Evolutionary conservation across 208 protist genomes (phyloP).

Genomic region (Lotmaria passim): DNA sequence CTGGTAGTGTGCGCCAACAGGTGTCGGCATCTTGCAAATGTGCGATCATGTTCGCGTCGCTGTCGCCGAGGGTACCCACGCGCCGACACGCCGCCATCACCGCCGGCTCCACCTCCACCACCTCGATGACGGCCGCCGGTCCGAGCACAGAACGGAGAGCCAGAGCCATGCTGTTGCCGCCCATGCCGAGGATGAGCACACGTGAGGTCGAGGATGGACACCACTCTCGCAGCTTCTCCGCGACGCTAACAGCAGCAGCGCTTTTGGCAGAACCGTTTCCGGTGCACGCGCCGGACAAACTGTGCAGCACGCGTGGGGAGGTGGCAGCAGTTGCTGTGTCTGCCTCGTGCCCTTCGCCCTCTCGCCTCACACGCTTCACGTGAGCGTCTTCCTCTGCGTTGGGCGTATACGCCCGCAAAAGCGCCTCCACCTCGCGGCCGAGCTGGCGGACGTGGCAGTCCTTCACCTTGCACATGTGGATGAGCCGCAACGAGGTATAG

Average conservation of each 20-base stretch:
- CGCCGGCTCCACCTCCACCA: constrained; percentile 75
- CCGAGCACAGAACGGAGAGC: constrained; percentile 64
- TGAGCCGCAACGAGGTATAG: constrained; percentile 34
- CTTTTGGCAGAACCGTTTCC: neutral
- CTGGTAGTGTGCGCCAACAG: constrained; percentile 4
- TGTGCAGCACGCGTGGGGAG: no score
- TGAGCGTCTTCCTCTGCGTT: neutral
- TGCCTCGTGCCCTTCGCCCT: neutral
- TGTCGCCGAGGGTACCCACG: constrained; percentile 36
- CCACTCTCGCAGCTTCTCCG: constrained; percentile 11
- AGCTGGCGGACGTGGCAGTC: neutral
- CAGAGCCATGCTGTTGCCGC: constrained; percentile 82
- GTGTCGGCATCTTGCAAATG: constrained; percentile 44
- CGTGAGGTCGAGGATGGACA: constrained; percentile 37
- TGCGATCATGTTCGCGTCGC: constrained; percentile 48
- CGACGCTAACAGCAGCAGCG: neutral
- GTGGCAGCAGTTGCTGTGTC: no score
- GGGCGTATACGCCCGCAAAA: neutral
- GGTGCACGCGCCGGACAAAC: no score
- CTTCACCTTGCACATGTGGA: constrained; percentile 7
- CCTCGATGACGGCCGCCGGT: constrained; percentile 42
- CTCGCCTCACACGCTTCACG: neutral
- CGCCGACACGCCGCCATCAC: constrained; percentile 55
- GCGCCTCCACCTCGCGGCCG: neutral
- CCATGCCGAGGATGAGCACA: constrained; percentile 77